Base-by-base conservation (phyloP, 78 protist genomes). In the Planoprotostelium fungivorum region DNA sequence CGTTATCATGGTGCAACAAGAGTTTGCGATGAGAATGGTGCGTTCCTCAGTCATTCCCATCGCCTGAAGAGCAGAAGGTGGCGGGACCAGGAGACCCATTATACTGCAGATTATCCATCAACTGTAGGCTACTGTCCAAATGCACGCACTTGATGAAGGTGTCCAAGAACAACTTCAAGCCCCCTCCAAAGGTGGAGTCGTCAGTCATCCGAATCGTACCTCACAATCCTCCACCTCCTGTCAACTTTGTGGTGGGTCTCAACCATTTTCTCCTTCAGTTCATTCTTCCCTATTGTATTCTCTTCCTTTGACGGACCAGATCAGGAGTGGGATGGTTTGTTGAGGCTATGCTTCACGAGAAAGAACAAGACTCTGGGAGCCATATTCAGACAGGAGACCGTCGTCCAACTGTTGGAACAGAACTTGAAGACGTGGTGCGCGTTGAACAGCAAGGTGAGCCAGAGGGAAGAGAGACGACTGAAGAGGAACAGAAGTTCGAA, bases 121-220 rank as follows among this genome's bases (percentile, higher is more conserved):
- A 98, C 92, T 91, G 99, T 34, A 98, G 96, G 84, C 93, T 99
- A 1, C 95, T 99, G 16, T 88, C 99, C 38, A 89, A 91, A 31
- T 94, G 94, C 0, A 88, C 90, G 38, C 99, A 98, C 83, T 85
- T 98, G 38, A 91, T 98, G 93, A 98, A 99, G 93, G 98, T 98
- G 0, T 25, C 16, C 29, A 94, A 93, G 85, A 97, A 95, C 90
- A 94, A 95, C 90, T 99, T 99, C 97, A 90, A 97, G 31, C 99
- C 99, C 31, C 99, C 99, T 28, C 99, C 99, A 28, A 98, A 99
- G 86, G 99, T 99, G 31, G 99, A 99, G 63, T 98, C 99, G 29
- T 51, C 94, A 9, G 99, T 99, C 5, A 98, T 99, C 37, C 87
- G 97, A 63, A 94, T 99, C 35, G 97, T 94, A 85, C 99, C 99